Base-by-base conservation (phyloP, 352 stramenopile genomes). In the Phytophthora palmivora region DNA sequence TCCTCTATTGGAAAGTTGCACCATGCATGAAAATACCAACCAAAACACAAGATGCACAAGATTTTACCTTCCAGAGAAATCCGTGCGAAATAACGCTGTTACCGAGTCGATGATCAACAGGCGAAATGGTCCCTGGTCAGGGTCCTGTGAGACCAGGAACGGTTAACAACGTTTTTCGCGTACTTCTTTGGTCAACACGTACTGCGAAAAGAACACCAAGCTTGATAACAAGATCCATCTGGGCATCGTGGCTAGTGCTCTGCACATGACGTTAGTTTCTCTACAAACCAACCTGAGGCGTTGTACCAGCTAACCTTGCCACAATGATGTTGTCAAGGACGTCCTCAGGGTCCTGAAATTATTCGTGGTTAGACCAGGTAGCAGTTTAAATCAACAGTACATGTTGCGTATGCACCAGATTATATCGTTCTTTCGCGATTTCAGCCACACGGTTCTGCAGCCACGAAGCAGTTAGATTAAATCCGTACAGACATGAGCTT, bases 291-390 rank as follows among this genome's bases (percentile, higher is more conserved):
- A 16, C 14, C 22, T 38, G 11, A 32, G 14, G 18, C 9, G 11
- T 28, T 41, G 0, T 63, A 6, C 49, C 43, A 44, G 14, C 28
- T 10, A 46, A 92, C 82, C 89, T 82, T 14, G 91, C 92, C 33
- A 97, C 82, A 41, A 98, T 92, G 47, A 98, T 96, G 72, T 98
- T 98, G 63, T 98, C 94, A 18, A 98, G 77, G n/a, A 97, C 82
- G 28, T 97, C 93, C 0, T 85, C 70, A 19, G 87, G n/a, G 49
- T 98, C 88, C 63, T 70, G 30, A 32, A 16, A 38, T 32, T 26
- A 18, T 34, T 33, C 21, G n/a, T 32, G 34, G 7, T 58, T 34
- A 56, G 44, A 51, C 15, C 18, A 44, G 2, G 11, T 26, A 32
- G 21, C 19, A 34, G 2, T 24, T 26, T 6, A 47, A 44, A 36